phyloP scores from a whole-genome alignment of 257 asterid genomes.

The Mitragyna speciosa region DNA sequence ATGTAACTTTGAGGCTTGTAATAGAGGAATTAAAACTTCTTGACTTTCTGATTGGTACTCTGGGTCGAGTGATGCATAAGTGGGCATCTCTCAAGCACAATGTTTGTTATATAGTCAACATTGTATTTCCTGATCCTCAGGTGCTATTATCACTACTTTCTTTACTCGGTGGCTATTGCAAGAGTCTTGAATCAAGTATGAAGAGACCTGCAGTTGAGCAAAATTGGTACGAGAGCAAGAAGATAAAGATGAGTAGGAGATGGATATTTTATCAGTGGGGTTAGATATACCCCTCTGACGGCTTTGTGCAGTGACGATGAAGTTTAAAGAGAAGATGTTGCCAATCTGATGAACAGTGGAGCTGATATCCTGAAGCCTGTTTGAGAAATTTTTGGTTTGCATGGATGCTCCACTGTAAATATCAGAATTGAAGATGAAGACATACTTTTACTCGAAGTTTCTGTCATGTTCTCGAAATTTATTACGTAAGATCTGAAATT shows the following conservation, averaged over 20 bases:
- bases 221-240: constrained; percentile 41
- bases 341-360: constrained; percentile 45
- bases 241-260: constrained; percentile 54
- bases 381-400: constrained; percentile 58
- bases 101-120: constrained; percentile 56
- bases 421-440: constrained; percentile 46
- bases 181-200: constrained; percentile 36
- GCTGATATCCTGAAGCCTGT: constrained; percentile 37
- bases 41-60: constrained; percentile 50
- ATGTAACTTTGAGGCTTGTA: constrained; percentile 74
- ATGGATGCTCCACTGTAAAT: constrained; percentile 29
- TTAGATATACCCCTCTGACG: constrained; percentile 43
- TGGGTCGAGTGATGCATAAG: constrained; percentile 38
- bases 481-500: constrained; percentile 55
- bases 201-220: constrained; percentile 64
- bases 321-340: constrained; percentile 39
- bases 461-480: constrained; percentile 61
- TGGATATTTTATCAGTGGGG: constrained; percentile 71
- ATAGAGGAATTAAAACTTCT: constrained; percentile 69
- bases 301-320: constrained; percentile 38
- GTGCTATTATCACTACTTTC: constrained; percentile 71
- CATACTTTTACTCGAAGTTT: constrained; percentile 65
- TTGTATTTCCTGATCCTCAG: constrained; percentile 78
- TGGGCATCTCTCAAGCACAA: constrained; percentile 58
- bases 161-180: constrained; percentile 51